Evolutionary conservation across 1,284 basidiomycete genomes (phyloP), one percentile per base, ranked within the genome.

Genomic region (Hypsizygus ulmarius): DNA sequence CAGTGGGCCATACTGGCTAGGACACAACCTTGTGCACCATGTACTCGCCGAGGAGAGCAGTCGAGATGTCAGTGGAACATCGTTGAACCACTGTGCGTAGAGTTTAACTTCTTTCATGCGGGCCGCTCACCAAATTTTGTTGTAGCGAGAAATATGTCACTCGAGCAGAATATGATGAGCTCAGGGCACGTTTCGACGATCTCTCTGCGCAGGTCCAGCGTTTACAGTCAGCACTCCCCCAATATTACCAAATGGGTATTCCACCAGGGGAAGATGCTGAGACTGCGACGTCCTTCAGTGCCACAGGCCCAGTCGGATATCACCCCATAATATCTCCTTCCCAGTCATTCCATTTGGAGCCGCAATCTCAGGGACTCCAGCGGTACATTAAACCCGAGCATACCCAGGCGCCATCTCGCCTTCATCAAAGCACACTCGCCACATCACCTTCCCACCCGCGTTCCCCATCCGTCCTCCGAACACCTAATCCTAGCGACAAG

Each of bases 41-140:
- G 74, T 55, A 64, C 68, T 38, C 70, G 71, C 53, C 66, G 74
- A 61, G 73, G 73, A 53, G 74, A 77, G 62, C 70, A 75, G 59
- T 61, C 61, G 27, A 74, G 72, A 54, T 77, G 74, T 49, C 70
- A 74, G 53, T 77, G 74, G 74, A 69, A 73, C 57, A 67, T 75
- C 40, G 68, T 75, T 14, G 74, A 77, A 60, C 72, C 73, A 30
- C 63, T 71, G 73, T 75, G 59, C 61, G 72, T 63, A 57, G 53
- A 25, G 14, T 34, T 15, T 21, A 41, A 44, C 49, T 21, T 30
- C 36, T 45, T 33, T 35, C 38, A 15, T 50, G 28, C 34, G 50
- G 34, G 37, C 35, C 12, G 27, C 33, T 5, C 25, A 8, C 36
- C 21, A 30, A 33, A 12, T 18, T 43, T 50, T 49, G 49, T 47